phyloP scores from a whole-genome alignment of 2,329 filamentous ascomycete species.

The Penicillium olsonii region DNA sequence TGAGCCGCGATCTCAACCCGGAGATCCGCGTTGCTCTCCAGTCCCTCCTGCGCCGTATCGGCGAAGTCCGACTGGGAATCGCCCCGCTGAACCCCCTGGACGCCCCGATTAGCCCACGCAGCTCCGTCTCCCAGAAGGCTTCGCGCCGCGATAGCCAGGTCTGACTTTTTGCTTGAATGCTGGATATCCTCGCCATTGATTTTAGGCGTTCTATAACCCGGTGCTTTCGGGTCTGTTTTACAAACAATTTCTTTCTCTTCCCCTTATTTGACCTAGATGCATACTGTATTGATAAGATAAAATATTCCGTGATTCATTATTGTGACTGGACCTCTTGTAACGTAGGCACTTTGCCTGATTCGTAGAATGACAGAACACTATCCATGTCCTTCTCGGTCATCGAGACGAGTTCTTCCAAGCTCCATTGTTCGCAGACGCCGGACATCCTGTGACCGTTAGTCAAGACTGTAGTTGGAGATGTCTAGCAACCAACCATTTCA shows the following conservation, averaged over 20 bases:
- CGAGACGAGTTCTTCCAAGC: conserved; percentile 77
- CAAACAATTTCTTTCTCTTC: conserved; percentile 15
- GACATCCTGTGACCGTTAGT: conserved; percentile 69
- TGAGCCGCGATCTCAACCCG: conserved; percentile 75
- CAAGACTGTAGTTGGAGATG: background rate
- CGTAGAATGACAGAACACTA: conserved; percentile 74
- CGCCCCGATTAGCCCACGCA: conserved; percentile 35
- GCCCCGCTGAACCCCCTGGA: conserved; percentile 31
- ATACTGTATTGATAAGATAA: conserved; percentile 29
- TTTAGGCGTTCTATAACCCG: conserved; percentile 18
- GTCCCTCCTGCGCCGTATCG: conserved; percentile 75
- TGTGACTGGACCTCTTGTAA: conserved; percentile 36
- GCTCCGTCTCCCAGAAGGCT: conserved; percentile 36
- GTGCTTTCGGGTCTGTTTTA: conserved; percentile 20
- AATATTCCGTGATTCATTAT: conserved; percentile 11
- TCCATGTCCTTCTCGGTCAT: conserved; percentile 86
- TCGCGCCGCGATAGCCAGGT: conserved; percentile 32
- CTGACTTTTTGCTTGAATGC: conserved; percentile 22
- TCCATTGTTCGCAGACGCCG: conserved; percentile 83
- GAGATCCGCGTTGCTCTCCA: conserved; percentile 81
- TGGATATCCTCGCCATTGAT: conserved; percentile 31
- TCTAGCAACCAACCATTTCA: conserved; percentile 70
- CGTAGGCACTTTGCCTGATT: conserved; percentile 39
- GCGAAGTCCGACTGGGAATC: conserved; percentile 67
- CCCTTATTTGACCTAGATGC: conserved; percentile 18